Percentiles rank a stretch among this genome's conserved stretches.
Conservation (phyloP, 305 asterid species). For the Withania somnifera region DNA sequence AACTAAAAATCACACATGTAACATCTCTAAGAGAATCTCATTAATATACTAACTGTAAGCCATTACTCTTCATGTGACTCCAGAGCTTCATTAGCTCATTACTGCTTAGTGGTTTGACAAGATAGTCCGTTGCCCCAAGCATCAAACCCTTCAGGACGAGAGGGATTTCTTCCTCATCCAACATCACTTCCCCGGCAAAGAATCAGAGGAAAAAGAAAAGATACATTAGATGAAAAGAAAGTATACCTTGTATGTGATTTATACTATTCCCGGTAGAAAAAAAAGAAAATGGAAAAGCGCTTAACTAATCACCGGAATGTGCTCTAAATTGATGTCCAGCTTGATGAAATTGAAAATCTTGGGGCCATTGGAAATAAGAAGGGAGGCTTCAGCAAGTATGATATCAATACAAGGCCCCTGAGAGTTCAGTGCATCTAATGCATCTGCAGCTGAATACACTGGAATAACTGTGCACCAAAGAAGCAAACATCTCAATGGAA, state of each 20-base stretch:
- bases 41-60: background rate
- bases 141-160: conserved; percentile 32
- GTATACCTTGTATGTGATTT: background rate
- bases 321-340: conserved; percentile 25
- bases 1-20: background rate
- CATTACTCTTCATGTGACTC: conserved; percentile 20
- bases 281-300: background rate
- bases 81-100: conserved; percentile 28
- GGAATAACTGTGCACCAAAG: conserved; percentile 23
- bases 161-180: conserved; percentile 22
- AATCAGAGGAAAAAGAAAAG: background rate
- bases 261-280: background rate
- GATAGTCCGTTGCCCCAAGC: conserved; percentile 44
- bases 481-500: background rate
- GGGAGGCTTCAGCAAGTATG: conserved; percentile 41
- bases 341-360: conserved; percentile 35
- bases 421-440: conserved; percentile 25
- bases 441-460: conserved; percentile 29
- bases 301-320: conserved; percentile 52
- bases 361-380: conserved; percentile 42
- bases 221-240: background rate
- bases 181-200: conserved; percentile 20
- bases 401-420: conserved; percentile 40
- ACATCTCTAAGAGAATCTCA: background rate
- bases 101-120: conserved; percentile 37